phyloP scores from a whole-genome alignment of 192 early-diverging fungal species.

The Rhizoclosmatium sp. region DNA sequence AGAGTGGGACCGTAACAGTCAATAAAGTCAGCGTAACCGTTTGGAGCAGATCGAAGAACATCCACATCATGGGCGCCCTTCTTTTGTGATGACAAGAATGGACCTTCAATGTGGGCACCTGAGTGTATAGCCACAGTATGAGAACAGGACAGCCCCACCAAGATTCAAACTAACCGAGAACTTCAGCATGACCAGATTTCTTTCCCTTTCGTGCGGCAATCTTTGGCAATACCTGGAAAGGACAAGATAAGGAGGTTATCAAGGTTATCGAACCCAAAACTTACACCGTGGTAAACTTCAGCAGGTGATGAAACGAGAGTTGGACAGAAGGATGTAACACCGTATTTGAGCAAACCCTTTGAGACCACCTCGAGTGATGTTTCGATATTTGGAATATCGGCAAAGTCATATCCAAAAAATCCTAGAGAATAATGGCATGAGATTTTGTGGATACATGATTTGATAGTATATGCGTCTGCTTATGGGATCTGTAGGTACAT shows the following conservation, averaged over 20 bases:
- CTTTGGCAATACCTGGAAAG: conserved; percentile 58
- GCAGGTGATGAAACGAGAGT: conserved; percentile 79
- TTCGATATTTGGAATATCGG: conserved; percentile 66
- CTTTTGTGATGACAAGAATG: conserved; percentile 72
- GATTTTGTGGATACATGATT: not conserved
- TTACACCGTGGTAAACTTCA: conserved; percentile 68
- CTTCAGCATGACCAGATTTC: conserved; percentile 67
- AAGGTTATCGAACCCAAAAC: not conserved
- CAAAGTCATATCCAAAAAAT: conserved; percentile 80
- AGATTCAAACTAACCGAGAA: conserved; percentile 48
- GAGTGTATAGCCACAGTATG: not conserved
- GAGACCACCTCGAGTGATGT: conserved; percentile 72
- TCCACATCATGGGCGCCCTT: conserved; percentile 78
- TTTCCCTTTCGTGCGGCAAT: conserved; percentile 72
- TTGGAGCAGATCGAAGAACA: conserved; percentile 64
- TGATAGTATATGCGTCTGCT: too few relatives aligned
- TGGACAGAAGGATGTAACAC: conserved; percentile 83
- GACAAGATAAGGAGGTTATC: not conserved
- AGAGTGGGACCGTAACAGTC: conserved; percentile 76
- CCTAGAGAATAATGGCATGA: not conserved
- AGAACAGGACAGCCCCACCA: not conserved
- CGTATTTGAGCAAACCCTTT: conserved; percentile 76
- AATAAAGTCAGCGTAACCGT: conserved; percentile 71
- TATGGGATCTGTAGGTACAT: too few relatives aligned
- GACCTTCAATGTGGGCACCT: conserved; percentile 75